Base-by-base conservation (phyloP, 2,329 filamentous ascomycete genomes). In the Diaporthe destruens region DNA sequence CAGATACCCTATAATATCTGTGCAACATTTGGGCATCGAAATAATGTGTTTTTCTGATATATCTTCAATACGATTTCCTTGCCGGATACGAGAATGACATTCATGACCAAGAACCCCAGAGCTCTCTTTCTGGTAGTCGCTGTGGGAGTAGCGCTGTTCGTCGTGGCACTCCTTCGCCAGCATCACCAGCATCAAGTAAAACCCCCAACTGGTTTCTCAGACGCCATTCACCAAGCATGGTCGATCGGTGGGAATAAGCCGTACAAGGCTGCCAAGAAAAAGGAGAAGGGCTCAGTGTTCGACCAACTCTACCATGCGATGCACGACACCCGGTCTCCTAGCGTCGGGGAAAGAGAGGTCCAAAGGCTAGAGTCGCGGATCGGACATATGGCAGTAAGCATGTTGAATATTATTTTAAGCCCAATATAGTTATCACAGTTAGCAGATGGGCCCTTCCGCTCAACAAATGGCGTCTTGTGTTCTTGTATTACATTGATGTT, bases 361-460 rank as follows among this genome's bases (percentile, higher is more conserved):
- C 84, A 83, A 75, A 79, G 84, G 75, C 80, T 85, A 6, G 82
- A 84, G 69, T 83, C 84, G 65, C 81, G 83, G 0, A 80, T 84
- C 8, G 83, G 82, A 12, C 85, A 83, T 75, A 79, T 81, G 66
- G 81, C 82, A 77, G 80, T 80, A 72, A 63, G 59, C 12, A 11
- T 6, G 1, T 25, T 34, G 14, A 42, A 42, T 0, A 36, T 36
- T 9, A 2, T 20, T 6, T 39, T 3, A 18, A 7, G 20, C 8
- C 16, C 32, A 7, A 44, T 20, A 0, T 18, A 6, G 9, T 47
- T 2, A 12, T 11, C 9, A 12, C 6, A 14, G 25, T 29, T 8
- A 3, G 3, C 23, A n/a, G 8, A 1, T 16, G 23, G 23, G 7
- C 3, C 1, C 39, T n/a, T 16, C 23, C 1, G n/a, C 34, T 36